Base-by-base conservation (phyloP, 1,284 basidiomycete genomes). In the Dichomitus squalens region DNA sequence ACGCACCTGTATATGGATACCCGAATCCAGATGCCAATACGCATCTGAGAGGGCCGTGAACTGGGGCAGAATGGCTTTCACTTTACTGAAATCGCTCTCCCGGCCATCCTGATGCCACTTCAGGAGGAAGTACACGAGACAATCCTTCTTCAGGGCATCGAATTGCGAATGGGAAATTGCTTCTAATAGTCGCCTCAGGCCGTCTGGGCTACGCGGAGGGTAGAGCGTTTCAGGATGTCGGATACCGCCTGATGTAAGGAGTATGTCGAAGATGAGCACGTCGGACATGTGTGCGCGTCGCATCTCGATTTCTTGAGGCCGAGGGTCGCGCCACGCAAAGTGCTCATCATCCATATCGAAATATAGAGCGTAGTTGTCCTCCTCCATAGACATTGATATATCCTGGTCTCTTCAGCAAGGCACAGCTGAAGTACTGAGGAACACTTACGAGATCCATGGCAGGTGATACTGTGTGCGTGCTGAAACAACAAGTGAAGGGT, bases 21-120 rank as follows among this genome's bases (percentile, higher is more conserved):
- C 88, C 3, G 82, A 78, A 72, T 93, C 90, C 63, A 93, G 72
- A 66, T 82, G 74, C 88, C 89, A 93, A 74, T 92, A 93, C 66
- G 90, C 90, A 72, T 91, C 87, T 21, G 87, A 82, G 44, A 92
- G 76, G 8, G 81, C 76, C 14, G 81, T 76, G 65, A 91, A 92
- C 64, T 91, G 89, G 2, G 88, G 86, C 7, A 87, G 84, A 58
- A 92, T 86, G 61, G 79, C 82, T 36, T 79, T 75, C 36, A 83
- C 79, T 40, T 78, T 71, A 52, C 76, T 75, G 66, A 86, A 92
- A 27, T 70, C 72, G 25, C 72, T 74, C 66, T 87, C 87, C 38
- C 84, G 74, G 2, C 82, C 80, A 66, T 91, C 88, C 65, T 80
- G 75, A 60, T 86, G 82, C 84, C 86, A 90, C 68, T 89, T 91